Percentiles rank a stretch among this genome's conserved stretches.
These are phyloP conservation scores for Cladosporium sp. DNA, from an alignment of 2,329 filamentous ascomycete genomes.

Conservation along the genomic window DNA sequence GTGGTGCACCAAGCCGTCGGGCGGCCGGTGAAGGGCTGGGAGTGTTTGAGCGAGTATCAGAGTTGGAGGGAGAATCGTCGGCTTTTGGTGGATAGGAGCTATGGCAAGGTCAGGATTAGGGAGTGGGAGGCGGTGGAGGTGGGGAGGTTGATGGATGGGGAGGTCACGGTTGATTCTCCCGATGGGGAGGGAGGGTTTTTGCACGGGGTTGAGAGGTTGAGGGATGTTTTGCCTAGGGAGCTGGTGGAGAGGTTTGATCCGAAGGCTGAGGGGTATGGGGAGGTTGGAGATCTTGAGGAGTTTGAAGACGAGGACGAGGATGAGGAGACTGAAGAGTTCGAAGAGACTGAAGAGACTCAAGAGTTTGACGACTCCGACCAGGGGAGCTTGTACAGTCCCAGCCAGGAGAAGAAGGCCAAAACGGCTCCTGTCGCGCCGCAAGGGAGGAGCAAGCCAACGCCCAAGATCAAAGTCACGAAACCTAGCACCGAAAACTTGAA, in stretches of 20 bases:
- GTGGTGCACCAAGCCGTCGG: background rate
- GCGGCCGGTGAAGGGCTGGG: background rate
- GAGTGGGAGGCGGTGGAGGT: background rate
- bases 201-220: too few species aligned
- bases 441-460: too few species aligned
- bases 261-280: background rate
- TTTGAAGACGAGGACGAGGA: too few species aligned
- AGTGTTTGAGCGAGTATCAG: constrained; percentile 3
- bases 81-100: background rate
- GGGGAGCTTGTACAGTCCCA: too few species aligned
- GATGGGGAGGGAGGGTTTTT: too few species aligned
- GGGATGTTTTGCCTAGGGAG: background rate
- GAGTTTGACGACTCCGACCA: too few species aligned
- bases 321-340: background rate
- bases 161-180: background rate
- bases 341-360: too few species aligned
- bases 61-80: background rate
- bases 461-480: too few species aligned
- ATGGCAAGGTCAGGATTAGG: constrained; percentile 1
- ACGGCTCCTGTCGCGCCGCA: too few species aligned
- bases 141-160: background rate
- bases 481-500: too few species aligned
- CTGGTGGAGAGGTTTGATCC: background rate
- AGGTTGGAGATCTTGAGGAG: background rate
- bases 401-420: too few species aligned